These are phyloP conservation scores for Fusarium xyrophilum DNA, from an alignment of 2,329 filamentous ascomycete genomes.

Conservation along the genomic window DNA sequence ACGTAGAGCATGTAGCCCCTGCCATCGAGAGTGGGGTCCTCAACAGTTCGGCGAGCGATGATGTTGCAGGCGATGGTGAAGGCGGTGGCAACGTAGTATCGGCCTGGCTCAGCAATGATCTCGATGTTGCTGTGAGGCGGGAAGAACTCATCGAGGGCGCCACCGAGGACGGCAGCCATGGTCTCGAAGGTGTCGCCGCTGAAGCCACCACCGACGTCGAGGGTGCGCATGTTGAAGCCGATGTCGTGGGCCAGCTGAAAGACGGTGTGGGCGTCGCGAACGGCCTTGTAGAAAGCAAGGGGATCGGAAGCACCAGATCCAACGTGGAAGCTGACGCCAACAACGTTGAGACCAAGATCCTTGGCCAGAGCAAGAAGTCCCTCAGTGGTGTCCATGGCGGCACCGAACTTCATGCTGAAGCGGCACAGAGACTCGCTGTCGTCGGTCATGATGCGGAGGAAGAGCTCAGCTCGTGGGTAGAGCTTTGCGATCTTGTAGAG, in stretches of 20 bases:
- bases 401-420: constrained; percentile 96
- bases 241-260: constrained; percentile 82
- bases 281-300: constrained; percentile 87
- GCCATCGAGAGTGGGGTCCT: constrained; percentile 68
- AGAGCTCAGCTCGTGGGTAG: constrained; percentile 88
- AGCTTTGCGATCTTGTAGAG: constrained; percentile 96
- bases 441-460: constrained; percentile 93
- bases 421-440: constrained; percentile 94
- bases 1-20: constrained; percentile 95
- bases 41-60: constrained; percentile 90
- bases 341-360: constrained; percentile 84
- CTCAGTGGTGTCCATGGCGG: constrained; percentile 81
- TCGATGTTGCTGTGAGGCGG: constrained; percentile 73
- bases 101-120: constrained; percentile 94
- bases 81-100: constrained; percentile 92
- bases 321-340: constrained; percentile 97
- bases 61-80: constrained; percentile 96
- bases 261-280: constrained; percentile 84
- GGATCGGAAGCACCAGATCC: constrained; percentile 96
- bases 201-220: constrained; percentile 96
- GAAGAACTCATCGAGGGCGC: constrained; percentile 87
- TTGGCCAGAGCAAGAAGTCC: constrained; percentile 81
- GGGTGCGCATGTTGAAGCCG: constrained; percentile 82
- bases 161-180: constrained; percentile 82
- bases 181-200: constrained; percentile 87